Conservation (phyloP, 2,329 filamentous ascomycete genomes). For the Pseudogymnoascus sp. region DNA sequence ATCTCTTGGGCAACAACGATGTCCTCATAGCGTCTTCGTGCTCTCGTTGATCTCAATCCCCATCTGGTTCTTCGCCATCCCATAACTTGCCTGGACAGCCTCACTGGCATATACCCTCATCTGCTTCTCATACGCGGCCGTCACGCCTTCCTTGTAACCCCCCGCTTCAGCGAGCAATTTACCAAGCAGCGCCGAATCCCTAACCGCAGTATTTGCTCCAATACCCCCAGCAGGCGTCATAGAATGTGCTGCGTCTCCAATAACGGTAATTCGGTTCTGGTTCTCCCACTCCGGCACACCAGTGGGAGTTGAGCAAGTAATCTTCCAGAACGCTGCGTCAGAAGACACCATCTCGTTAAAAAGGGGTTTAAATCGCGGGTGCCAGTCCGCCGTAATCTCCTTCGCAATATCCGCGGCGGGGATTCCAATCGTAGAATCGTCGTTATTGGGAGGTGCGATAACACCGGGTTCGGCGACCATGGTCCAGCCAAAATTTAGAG, state of each 20-base stretch:
- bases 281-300: slow-evolving; percentile 56
- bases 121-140: slow-evolving; percentile 51
- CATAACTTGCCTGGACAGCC: slow-evolving; percentile 49
- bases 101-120: slow-evolving; percentile 55
- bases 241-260: slow-evolving; percentile 50
- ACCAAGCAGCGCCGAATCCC: slow-evolving; percentile 48
- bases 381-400: slow-evolving; percentile 46
- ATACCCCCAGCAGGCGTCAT: slow-evolving; percentile 53
- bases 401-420: slow-evolving; percentile 52
- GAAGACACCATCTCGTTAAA: slow-evolving; percentile 50
- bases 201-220: slow-evolving; percentile 50
- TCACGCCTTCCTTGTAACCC: slow-evolving; percentile 46
- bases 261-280: slow-evolving; percentile 49
- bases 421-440: slow-evolving; percentile 51
- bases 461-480: slow-evolving; percentile 51
- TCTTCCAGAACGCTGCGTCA: slow-evolving; percentile 60
- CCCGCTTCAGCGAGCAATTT: slow-evolving; percentile 44
- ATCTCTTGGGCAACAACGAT: neutral
- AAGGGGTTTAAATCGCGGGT: slow-evolving; percentile 46
- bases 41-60: slow-evolving; percentile 41
- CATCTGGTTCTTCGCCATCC: slow-evolving; percentile 37
- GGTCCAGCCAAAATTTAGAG: slow-evolving; percentile 56
- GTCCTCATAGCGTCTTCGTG: neutral
- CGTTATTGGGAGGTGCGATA: slow-evolving; percentile 50
- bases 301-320: slow-evolving; percentile 53